Evolutionary conservation across 352 stramenopile genomes (phyloP).

Genomic region (Phytophthora uliginosa): DNA sequence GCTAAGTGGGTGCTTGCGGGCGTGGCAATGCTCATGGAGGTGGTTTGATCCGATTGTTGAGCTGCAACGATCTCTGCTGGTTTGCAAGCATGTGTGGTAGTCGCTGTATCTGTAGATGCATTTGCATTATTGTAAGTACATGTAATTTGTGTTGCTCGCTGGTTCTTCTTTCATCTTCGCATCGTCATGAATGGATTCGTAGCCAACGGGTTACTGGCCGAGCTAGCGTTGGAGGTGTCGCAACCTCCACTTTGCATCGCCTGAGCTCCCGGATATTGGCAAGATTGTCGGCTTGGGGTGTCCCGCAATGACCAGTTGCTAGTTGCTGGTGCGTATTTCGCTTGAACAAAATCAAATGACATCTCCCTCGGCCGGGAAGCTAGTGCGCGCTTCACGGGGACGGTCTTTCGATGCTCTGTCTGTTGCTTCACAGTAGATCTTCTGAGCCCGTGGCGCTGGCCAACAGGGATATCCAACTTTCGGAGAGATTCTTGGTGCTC

Average conservation of each 20-base stretch:
- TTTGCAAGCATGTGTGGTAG: background rate
- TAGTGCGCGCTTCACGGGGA: slow-evolving; percentile 4
- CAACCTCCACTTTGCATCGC: slow-evolving; percentile 32
- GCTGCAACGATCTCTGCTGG: background rate
- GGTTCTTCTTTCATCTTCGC: slow-evolving; percentile 13
- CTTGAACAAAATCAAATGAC: slow-evolving; percentile 8
- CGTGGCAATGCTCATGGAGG: slow-evolving; percentile 92
- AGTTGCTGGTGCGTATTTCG: slow-evolving; percentile 4
- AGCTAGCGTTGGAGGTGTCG: slow-evolving; percentile 59
- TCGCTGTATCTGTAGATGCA: background rate
- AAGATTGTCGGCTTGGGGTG: slow-evolving; percentile 3
- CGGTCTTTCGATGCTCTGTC: slow-evolving; percentile 1
- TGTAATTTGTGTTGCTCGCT: background rate
- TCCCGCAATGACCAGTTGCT: background rate
- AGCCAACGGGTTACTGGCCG: slow-evolving; percentile 58
- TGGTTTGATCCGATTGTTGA: slow-evolving; percentile 49
- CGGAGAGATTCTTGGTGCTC: slow-evolving; percentile 3
- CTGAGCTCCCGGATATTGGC: slow-evolving; percentile 24
- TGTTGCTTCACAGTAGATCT: background rate
- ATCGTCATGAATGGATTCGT: slow-evolving; percentile 59
- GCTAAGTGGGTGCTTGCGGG: slow-evolving; percentile 94
- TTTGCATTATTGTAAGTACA: background rate
- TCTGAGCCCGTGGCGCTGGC: slow-evolving; percentile 4
- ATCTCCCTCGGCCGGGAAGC: slow-evolving; percentile 3
- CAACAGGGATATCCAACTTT: background rate